Evolutionary conservation across 2,329 filamentous ascomycete genomes (phyloP), one percentile per base, ranked within the genome.

Genomic region (Emergomyces pasteurianus): DNA sequence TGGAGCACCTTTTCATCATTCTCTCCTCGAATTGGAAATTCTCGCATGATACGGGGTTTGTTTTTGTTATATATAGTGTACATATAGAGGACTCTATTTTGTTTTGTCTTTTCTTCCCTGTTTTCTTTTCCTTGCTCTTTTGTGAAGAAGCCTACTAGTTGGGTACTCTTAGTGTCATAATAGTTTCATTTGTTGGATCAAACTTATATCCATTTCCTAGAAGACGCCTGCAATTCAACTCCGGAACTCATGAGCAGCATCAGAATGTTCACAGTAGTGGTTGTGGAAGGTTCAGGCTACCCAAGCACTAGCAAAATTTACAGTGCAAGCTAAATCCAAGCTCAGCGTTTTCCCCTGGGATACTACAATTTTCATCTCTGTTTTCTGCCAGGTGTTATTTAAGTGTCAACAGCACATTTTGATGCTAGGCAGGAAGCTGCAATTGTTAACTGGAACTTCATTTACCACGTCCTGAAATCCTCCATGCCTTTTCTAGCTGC

Each of bases 31-130:
- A 68, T 70, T 71, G 66, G 72, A 70, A 60, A 71, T 70, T 66
- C 66, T 67, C 71, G 70, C 72, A 73, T 75, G 73, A 70, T 70
- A 68, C 70, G 72, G 69, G 73, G 68, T 71, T 72, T 69, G 69
- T 71, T 68, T 68, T 67, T 68, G 67, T 69, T 69, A 65, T 65
- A 67, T 74, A n/a, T n/a, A n/a, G n/a, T n/a, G 68, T 77, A 76
- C 69, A 76, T 76, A 77, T 75, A 77, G 70, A 73, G 69, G 61
- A 54, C 64, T 65, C 60, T 52, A 28, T 54, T 62, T 63, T 38
- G 52, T 58, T 10, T 52, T 58, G 10, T 10, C 6, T 36, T 36
- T 34, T 8, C 21, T 53, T 58, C 18, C 7, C 31, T 31, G 31
- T 10, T 52, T 58, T 14, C 10, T 6, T 36, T 36, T 34, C 9